Base-by-base conservation (phyloP, 1,139 yeast genomes). In the Arxiozyma slooffiae region DNA sequence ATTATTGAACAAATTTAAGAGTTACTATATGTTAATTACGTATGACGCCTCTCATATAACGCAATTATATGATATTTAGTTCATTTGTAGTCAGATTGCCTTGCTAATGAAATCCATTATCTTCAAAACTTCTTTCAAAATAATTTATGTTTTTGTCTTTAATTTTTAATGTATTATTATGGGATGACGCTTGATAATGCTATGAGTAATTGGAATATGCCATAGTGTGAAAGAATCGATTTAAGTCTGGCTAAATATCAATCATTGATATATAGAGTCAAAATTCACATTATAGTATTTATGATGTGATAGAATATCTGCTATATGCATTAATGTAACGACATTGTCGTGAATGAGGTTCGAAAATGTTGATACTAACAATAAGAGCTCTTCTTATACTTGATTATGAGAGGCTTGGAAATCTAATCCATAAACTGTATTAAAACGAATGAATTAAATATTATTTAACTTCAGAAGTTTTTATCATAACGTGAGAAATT, bases 1-100 rank as follows among this genome's bases (percentile, higher is more conserved):
- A 20, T 14, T 48, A 20, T 21, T 48, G 7, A 43, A 39, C 8
- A 43, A 9, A 20, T 38, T 48, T 14, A 43, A 48, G 22, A 9
- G 22, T 7, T 42, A 48, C 36, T 26, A 26, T 23, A 3, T n/a
- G 7, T 34, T 30, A 17, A 43, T 43, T 8, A 7, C 16, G 16
- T 18, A 20, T 38, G 7, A 20, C 21, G 16, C 24, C 7, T 2
- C 39, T 16, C 18, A 34, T 17, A 30, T 39, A 5, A 38, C 11
- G 18, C 38, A 38, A 7, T 16, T 40, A 0, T 48, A 48, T 34
- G 44, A 48, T 34, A 3, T 48, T 16, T 18, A 43, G 9, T 38
- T 48, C 18, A 34, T 17, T 14, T 48, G 50, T 43, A 36, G 26
- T 8, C 47, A 47, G 17, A 20, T 34, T 14, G 38, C 30, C 20